Evolutionary conservation across 1,284 basidiomycete genomes (phyloP).

Genomic region (Filobasidium uniguttulatum): DNA sequence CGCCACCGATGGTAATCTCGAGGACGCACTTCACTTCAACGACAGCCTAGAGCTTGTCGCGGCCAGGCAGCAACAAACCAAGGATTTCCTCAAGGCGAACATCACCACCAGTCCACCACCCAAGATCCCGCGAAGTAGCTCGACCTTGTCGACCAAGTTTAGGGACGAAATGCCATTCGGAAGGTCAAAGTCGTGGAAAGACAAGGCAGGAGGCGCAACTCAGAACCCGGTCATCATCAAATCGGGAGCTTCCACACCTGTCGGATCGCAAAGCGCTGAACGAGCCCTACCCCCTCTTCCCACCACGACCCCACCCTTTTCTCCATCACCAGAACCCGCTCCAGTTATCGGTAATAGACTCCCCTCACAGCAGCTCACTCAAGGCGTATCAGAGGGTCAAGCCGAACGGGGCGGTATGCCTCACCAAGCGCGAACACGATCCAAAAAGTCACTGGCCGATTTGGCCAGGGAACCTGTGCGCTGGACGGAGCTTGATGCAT

Average conservation of each 20-base stretch:
- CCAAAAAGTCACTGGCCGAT: background rate
- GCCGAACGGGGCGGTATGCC: too few relatives aligned
- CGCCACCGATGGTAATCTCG: background rate
- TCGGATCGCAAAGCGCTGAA: too few relatives aligned
- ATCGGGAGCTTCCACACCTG: background rate
- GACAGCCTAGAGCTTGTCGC: background rate
- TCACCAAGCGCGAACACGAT: background rate
- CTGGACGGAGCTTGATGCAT: constrained; percentile 1
- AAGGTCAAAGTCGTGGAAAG: background rate
- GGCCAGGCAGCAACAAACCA: background rate
- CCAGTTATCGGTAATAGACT: too few relatives aligned
- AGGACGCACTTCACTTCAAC: background rate
- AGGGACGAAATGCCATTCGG: background rate
- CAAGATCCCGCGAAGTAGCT: background rate
- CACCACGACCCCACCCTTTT: too few relatives aligned
- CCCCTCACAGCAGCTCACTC: background rate
- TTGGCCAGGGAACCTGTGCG: background rate
- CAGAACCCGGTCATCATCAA: background rate
- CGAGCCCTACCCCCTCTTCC: too few relatives aligned
- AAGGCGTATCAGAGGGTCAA: background rate
- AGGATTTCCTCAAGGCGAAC: background rate
- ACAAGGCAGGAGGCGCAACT: background rate
- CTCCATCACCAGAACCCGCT: too few relatives aligned
- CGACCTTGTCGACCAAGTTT: background rate
- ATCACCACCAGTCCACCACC: background rate